Evolutionary conservation across 805 yeast genomes (phyloP).

Genomic region (Wickerhamiella cacticola): DNA sequence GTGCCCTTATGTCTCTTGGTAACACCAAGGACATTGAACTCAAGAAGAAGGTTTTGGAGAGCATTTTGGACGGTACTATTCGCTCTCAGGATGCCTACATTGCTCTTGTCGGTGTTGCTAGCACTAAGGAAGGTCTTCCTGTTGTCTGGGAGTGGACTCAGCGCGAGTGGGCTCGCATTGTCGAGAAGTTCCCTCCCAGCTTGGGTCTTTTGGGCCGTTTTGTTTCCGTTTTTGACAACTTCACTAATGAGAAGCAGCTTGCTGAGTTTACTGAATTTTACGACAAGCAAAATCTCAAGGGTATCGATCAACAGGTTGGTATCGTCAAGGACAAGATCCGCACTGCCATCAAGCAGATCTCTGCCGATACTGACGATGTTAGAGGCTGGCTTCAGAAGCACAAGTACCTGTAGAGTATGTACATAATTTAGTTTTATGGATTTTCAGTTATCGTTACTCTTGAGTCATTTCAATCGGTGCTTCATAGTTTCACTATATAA

Average conservation of each 20-base stretch:
- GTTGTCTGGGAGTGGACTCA: conserved; percentile 64
- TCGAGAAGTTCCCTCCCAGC: conserved; percentile 64
- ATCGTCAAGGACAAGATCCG: conserved; percentile 47
- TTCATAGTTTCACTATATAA: no score
- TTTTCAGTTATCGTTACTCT: no score
- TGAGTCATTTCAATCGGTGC: background rate
- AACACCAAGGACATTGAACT: conserved; percentile 47
- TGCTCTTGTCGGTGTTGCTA: conserved; percentile 64
- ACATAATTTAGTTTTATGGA: no score
- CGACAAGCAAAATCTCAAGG: conserved; percentile 36
- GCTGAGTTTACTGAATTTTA: conserved; percentile 43
- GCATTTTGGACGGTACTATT: conserved; percentile 31
- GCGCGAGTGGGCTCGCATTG: conserved; percentile 58
- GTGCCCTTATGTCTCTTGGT: conserved; percentile 63
- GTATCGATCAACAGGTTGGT: conserved; percentile 45
- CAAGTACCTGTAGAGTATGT: conserved; percentile 15
- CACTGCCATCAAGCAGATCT: conserved; percentile 40
- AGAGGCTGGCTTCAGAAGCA: conserved; percentile 22
- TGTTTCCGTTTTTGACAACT: conserved; percentile 48
- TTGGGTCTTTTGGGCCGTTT: conserved; percentile 68
- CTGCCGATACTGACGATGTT: conserved; percentile 20
- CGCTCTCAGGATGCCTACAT: conserved; percentile 59
- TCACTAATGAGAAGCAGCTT: conserved; percentile 44
- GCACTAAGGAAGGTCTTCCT: conserved; percentile 52
- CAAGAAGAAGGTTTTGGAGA: background rate